Evolutionary conservation across 441 rosid genomes (phyloP).

Genomic region (Lepidium campestre): DNA sequence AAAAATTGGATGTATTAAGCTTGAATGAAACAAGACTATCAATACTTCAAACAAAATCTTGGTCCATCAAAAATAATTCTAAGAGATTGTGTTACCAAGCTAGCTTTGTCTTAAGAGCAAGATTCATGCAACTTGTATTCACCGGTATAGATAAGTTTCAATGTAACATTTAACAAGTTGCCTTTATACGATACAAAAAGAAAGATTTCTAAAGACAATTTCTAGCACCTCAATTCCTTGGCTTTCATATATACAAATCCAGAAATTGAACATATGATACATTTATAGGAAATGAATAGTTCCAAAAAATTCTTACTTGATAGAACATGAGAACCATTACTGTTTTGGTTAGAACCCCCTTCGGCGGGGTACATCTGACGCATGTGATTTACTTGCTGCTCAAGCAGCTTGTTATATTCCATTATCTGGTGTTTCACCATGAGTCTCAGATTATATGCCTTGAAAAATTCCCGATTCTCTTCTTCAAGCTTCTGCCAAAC

Average conservation of each 20-base stretch:
- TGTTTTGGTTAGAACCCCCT: constrained; percentile 43
- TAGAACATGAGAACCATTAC: constrained; percentile 69
- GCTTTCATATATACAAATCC: neutral
- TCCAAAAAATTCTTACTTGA: constrained; percentile 43
- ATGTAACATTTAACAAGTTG: neutral
- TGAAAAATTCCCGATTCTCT: constrained; percentile 86
- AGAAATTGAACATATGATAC: neutral
- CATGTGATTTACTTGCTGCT: constrained; percentile 78
- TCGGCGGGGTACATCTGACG: constrained; percentile 56
- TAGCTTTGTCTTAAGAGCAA: neutral
- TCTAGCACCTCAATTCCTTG: neutral
- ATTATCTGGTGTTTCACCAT: constrained; percentile 82
- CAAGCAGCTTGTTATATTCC: constrained; percentile 92
- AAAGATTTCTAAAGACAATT: neutral
- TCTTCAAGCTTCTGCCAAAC: constrained; percentile 99
- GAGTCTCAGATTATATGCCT: constrained; percentile 83
- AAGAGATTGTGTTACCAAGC: neutral
- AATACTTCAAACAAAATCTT: neutral
- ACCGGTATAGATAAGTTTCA: neutral
- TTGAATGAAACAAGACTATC: neutral
- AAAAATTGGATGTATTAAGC: neutral
- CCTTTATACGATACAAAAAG: too few relatives aligned
- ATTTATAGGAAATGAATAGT: neutral
- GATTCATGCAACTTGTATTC: neutral
- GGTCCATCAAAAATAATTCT: neutral